Evolutionary conservation across 192 early-diverging fungal species (phyloP).

Genomic region (Cladochytrium replicatum): DNA sequence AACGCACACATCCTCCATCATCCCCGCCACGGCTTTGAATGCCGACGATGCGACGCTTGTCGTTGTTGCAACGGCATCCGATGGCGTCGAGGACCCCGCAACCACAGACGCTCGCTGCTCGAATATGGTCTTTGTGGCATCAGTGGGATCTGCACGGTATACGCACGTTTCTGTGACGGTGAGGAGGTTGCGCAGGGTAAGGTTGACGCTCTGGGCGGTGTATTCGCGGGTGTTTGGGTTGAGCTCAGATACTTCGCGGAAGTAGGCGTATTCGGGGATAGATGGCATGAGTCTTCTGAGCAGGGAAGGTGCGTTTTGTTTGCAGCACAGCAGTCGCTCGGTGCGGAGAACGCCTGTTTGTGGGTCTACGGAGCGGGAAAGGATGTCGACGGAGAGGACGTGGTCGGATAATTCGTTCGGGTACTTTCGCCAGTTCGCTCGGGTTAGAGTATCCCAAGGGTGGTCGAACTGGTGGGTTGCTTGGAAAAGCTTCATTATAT

Average conservation of each 20-base stretch:
- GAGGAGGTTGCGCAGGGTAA: constrained; percentile 77
- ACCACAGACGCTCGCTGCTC: no score
- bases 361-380: constrained; percentile 71
- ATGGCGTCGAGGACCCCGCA: no score
- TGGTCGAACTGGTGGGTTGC: constrained; percentile 68
- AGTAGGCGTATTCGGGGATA: constrained; percentile 59
- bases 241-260: constrained; percentile 80
- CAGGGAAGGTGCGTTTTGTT: constrained; percentile 76
- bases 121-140: no score
- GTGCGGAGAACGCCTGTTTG: constrained; percentile 76
- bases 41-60: no score
- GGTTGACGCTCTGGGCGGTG: constrained; percentile 71
- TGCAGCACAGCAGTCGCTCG: constrained; percentile 78
- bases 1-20: constrained; percentile 79
- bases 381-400: constrained; percentile 82
- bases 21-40: no score
- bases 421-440: constrained; percentile 94
- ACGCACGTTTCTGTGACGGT: constrained; percentile 74
- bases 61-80: no score
- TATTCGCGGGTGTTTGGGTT: constrained; percentile 66
- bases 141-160: no score
- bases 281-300: constrained; percentile 44
- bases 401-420: constrained; percentile 90
- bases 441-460: constrained; percentile 57
- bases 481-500: constrained; percentile 79